These are phyloP conservation scores for Yamadazyma sp. DNA, from an alignment of 1,139 yeast species.

Conservation along the genomic window DNA sequence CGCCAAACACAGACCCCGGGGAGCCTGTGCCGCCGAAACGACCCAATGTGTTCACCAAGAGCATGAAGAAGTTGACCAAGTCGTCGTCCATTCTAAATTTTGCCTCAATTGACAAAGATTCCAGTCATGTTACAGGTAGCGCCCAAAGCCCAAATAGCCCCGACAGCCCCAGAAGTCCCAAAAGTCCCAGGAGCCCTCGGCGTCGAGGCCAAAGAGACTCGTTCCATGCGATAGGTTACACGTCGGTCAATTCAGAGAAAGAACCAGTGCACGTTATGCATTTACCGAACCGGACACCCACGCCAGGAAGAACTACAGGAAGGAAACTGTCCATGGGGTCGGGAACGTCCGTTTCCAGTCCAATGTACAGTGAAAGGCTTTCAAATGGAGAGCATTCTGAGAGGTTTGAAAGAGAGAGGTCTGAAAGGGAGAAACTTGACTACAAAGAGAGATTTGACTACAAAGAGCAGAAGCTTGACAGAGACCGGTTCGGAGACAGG, in stretches of 20 bases:
- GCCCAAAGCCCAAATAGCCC: slow-evolving; percentile 1
- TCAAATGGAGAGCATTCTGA: no score
- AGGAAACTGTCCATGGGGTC: no score
- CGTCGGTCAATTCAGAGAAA: slow-evolving; percentile 21
- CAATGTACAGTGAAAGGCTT: no score
- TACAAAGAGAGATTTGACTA: no score
- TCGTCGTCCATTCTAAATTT: slow-evolving; percentile 23
- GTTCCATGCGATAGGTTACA: slow-evolving; percentile 40
- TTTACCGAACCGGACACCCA: slow-evolving; percentile 21
- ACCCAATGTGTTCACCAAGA: slow-evolving; percentile 19
- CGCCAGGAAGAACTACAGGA: neutral
- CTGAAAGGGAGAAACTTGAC: no score
- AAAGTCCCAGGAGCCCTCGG: neutral
- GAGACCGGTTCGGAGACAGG: no score
- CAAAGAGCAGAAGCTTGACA: no score
- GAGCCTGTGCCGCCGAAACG: slow-evolving; percentile 15
- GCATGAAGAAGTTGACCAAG: slow-evolving; percentile 23
- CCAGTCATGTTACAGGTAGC: neutral
- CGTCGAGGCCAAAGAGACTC: neutral
- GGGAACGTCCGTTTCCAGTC: no score
- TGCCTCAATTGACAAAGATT: neutral
- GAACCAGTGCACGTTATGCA: slow-evolving; percentile 34
- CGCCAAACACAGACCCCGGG: neutral
- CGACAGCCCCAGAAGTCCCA: neutral
- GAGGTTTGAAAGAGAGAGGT: no score